Percentiles rank a stretch among this genome's conserved stretches.
phyloP scores from a whole-genome alignment of 2,329 filamentous ascomycete species.

The Lecanicillium sp. region DNA sequence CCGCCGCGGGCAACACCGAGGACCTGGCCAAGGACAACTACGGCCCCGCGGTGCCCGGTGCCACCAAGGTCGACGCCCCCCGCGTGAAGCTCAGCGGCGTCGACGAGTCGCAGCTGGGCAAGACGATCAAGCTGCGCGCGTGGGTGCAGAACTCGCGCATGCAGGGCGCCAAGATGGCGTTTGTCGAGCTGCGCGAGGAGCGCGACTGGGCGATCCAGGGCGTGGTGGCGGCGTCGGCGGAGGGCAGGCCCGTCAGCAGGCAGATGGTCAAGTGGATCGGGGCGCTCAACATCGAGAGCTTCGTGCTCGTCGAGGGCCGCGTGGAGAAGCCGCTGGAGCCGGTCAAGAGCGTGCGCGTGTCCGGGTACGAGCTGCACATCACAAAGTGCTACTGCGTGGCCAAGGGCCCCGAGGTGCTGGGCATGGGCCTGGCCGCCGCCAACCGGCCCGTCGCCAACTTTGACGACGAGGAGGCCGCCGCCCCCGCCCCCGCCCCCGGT shows the following conservation, averaged over 20 bases:
- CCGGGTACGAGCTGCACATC: conserved; percentile 80
- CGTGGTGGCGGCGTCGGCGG: conserved; percentile 64
- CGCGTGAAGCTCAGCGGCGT: conserved; percentile 57
- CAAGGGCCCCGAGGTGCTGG: conserved; percentile 50
- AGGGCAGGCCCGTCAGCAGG: conserved; percentile 60
- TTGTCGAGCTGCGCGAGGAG: conserved; percentile 77
- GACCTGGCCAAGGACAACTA: conserved; percentile 74
- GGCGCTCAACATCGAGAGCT: conserved; percentile 70
- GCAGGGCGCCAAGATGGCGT: conserved; percentile 87
- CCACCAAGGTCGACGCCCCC: conserved; percentile 51
- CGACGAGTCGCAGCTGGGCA: conserved; percentile 58
- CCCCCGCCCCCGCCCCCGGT: conserved; percentile 22
- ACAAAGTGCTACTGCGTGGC: conserved; percentile 76
- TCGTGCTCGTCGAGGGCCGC: conserved; percentile 71
- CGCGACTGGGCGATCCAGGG: conserved; percentile 75
- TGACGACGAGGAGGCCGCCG: conserved; percentile 47
- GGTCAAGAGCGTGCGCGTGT: conserved; percentile 80
- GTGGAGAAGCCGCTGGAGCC: conserved; percentile 80
- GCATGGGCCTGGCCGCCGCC: conserved; percentile 50
- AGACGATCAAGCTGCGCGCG: conserved; percentile 68
- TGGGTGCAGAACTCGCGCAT: conserved; percentile 83
- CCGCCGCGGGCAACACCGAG: conserved; percentile 58
- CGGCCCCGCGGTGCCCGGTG: conserved; percentile 55
- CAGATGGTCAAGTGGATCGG: conserved; percentile 95
- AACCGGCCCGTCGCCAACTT: conserved; percentile 52